These are phyloP conservation scores for Candida sp. DNA, from an alignment of 1,139 yeast genomes.

Conservation along the genomic window DNA sequence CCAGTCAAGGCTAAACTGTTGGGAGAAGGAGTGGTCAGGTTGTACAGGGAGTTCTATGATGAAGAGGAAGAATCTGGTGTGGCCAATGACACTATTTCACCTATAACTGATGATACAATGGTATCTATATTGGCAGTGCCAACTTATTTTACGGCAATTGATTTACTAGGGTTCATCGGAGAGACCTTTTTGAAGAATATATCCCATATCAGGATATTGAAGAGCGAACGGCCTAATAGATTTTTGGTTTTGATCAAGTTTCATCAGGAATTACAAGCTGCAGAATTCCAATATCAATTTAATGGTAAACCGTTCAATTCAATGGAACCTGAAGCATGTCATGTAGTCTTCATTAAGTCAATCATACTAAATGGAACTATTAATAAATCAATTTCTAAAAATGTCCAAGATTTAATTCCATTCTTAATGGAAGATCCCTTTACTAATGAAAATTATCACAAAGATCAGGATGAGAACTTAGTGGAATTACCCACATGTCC, in stretches of 20 bases:
- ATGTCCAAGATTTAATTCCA: slow-evolving; percentile 46
- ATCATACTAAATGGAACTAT: slow-evolving; percentile 28
- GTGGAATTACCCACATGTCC: slow-evolving; percentile 91
- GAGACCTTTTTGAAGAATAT: slow-evolving; percentile 52
- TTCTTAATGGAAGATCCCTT: slow-evolving; percentile 76
- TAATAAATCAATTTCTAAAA: slow-evolving; percentile 12
- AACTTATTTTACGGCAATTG: slow-evolving; percentile 83
- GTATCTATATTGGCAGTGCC: slow-evolving; percentile 85
- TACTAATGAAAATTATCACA: slow-evolving; percentile 23
- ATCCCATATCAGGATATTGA: slow-evolving; percentile 70
- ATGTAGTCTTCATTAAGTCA: slow-evolving; percentile 66
- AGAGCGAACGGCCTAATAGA: slow-evolving; percentile 65
- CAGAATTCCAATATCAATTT: slow-evolving; percentile 58
- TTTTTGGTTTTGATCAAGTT: slow-evolving; percentile 80
- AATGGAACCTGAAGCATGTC: slow-evolving; percentile 88
- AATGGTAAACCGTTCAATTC: slow-evolving; percentile 80
- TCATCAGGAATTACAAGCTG: slow-evolving; percentile 51
- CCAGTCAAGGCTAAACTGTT: slow-evolving; percentile 57
- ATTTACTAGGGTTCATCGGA: slow-evolving; percentile 77
- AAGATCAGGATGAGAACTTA: slow-evolving; percentile 11
- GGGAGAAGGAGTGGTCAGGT: slow-evolving; percentile 70
- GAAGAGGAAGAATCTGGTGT: slow-evolving; percentile 9
- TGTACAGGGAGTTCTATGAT: slow-evolving; percentile 52
- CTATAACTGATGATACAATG: slow-evolving; percentile 56
- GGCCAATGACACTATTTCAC: slow-evolving; percentile 5